Evolutionary conservation across 2,329 filamentous ascomycete genomes (phyloP).

Genomic region (Sclerotinia borealis): DNA sequence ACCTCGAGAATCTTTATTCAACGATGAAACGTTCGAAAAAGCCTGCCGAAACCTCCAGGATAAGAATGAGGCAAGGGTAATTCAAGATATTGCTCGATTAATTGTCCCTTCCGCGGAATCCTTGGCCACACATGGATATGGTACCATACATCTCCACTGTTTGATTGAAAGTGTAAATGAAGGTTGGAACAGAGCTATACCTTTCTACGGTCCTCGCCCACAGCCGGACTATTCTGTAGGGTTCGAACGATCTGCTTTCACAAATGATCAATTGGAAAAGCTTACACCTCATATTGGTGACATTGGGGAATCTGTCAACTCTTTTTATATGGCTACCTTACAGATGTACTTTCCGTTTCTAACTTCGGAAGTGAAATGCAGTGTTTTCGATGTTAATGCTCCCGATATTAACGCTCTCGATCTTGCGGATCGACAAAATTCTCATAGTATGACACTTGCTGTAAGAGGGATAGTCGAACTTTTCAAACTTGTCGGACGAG

Average conservation of each 20-base stretch:
- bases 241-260: constrained; percentile 38
- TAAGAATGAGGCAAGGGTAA: not conserved
- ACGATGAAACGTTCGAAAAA: not conserved
- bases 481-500: constrained; percentile 19
- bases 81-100: constrained; percentile 1
- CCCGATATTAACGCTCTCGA: no score
- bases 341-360: constrained; percentile 47
- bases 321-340: constrained; percentile 39
- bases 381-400: no score
- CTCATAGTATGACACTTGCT: constrained; percentile 38
- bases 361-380: constrained; percentile 43
- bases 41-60: not conserved
- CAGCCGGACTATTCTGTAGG: constrained; percentile 41
- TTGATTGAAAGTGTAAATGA: constrained; percentile 39
- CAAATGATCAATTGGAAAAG: constrained; percentile 37
- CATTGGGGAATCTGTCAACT: constrained; percentile 23
- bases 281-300: constrained; percentile 31
- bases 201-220: constrained; percentile 32
- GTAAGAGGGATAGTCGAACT: constrained; percentile 30
- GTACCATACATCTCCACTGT: constrained; percentile 24
- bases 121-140: not conserved
- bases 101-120: not conserved
- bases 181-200: constrained; percentile 37
- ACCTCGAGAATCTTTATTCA: not conserved
- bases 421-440: constrained; percentile 34